Evolutionary conservation across 306 rosid species (phyloP), one percentile per base, ranked within the genome.

Genomic region (Acmispon strigosus): DNA sequence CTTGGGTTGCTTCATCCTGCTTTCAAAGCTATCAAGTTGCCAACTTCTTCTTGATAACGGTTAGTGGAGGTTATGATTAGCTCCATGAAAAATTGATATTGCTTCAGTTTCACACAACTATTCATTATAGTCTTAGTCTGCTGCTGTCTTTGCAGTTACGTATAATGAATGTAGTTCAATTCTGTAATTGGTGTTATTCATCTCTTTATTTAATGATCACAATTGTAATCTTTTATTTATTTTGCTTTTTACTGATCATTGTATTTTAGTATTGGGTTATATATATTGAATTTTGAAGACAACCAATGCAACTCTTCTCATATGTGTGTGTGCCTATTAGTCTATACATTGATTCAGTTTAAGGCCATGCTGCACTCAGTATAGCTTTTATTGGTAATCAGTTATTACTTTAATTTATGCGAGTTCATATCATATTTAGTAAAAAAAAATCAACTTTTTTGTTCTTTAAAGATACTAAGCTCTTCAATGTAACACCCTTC

Each of bases 1-100:
- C 89, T 84, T 50, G 98, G 95, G 1, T 80, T 92, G 89, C 96
- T 87, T 65, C 96, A 92, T 56, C 96, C 98, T 8, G 73, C 78
- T 1, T 89, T 85, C 73, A 92, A 92, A 74, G 96, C 96, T 13
- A 55, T 83, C 18, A 81, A 74, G 87, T 66, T 66, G 73, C 74
- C 86, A 14, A 45, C 82, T 34, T 73, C 73, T 65, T 60, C 78
- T 57, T 80, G 41, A 63, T 70, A 27, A 27, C 4, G 62, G 9
- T 73, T 22, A 32, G 1, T 6, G n/a, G 10, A 13, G 66, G 45
- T 56, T 56, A 27, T 64, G 34, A 44, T 70, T 57, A 56, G 68
- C 29, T 76, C 41, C 41, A 1, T 24, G 42, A 37, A 27, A 37
- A 20, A 22, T 76, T 76, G 27, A 47, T 57, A 4, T 57, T 75